A percentile compares a stretch with the other conserved stretches of the same genome.
Conservation (phyloP, 2,329 filamentous ascomycete species). For the Hypoxylon sp. region DNA sequence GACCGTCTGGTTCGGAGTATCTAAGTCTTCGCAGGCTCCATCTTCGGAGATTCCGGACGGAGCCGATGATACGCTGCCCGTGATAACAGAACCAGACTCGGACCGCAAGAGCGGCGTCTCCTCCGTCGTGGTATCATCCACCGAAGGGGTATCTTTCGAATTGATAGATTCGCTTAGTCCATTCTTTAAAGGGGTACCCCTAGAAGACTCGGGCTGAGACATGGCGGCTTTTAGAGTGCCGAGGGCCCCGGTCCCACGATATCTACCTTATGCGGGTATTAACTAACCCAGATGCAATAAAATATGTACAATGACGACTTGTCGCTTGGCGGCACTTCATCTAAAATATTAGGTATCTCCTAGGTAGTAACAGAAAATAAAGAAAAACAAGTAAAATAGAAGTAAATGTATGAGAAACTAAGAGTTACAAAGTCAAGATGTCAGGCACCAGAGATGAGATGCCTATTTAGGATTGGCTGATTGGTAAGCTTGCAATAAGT, state of each 20-base stretch:
- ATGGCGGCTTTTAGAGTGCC: constrained; percentile 29
- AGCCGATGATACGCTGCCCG: constrained; percentile 26
- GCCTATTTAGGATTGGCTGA: constrained; percentile 29
- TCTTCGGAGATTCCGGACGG: constrained; percentile 40
- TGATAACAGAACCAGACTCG: constrained; percentile 30
- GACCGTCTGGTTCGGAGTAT: constrained; percentile 53
- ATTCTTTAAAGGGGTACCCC: constrained; percentile 18
- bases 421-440: constrained; percentile 7
- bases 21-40: constrained; percentile 38
- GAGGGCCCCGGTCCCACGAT: constrained; percentile 9
- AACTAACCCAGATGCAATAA: neutral
- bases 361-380: neutral
- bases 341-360: too few relatives aligned
- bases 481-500: constrained; percentile 36
- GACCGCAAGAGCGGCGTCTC: constrained; percentile 51
- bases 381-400: neutral
- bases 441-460: constrained; percentile 22
- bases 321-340: neutral
- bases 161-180: constrained; percentile 15
- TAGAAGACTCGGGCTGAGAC: constrained; percentile 25
- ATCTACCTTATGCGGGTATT: constrained; percentile 7
- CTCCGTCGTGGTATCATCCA: constrained; percentile 45
- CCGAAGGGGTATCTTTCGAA: constrained; percentile 35
- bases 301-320: neutral
- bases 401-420: neutral